phyloP scores from a whole-genome alignment of 306 rosid species.

The Cucurbita pepo region DNA sequence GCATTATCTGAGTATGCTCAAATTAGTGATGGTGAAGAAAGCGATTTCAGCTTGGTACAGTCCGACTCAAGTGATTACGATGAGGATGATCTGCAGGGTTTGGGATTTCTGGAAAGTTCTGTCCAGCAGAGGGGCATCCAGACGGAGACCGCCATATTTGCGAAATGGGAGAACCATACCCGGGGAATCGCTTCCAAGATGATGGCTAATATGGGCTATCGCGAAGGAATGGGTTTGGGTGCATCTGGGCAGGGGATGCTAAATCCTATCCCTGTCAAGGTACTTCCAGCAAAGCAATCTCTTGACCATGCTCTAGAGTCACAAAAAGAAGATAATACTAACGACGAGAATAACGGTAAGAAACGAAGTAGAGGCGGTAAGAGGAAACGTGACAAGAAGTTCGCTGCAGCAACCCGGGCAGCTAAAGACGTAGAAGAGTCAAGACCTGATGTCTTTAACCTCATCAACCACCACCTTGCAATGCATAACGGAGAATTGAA shows the following conservation, averaged over 20 bases:
- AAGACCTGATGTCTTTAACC: slow-evolving; percentile 49
- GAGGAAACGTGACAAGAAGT: slow-evolving; percentile 78
- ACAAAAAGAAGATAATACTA: slow-evolving; percentile 22
- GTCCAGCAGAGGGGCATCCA: slow-evolving; percentile 59
- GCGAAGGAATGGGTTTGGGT: slow-evolving; percentile 85
- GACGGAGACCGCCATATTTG: slow-evolving; percentile 70
- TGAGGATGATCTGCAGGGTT: slow-evolving; percentile 43
- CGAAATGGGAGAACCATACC: slow-evolving; percentile 95
- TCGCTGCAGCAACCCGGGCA: slow-evolving; percentile 41
- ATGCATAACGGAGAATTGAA: slow-evolving; percentile 34
- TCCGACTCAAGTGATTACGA: slow-evolving; percentile 57
- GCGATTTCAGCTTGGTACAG: slow-evolving; percentile 40
- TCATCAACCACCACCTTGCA: slow-evolving; percentile 71
- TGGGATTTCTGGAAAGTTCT: slow-evolving; percentile 73
- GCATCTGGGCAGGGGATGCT: slow-evolving; percentile 79
- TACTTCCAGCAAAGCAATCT: slow-evolving; percentile 79
- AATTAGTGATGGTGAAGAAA: slow-evolving; percentile 30
- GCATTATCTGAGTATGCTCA: slow-evolving; percentile 56
- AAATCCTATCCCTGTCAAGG: slow-evolving; percentile 59
- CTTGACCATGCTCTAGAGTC: slow-evolving; percentile 66
- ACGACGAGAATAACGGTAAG: slow-evolving; percentile 27
- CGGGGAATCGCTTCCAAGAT: slow-evolving; percentile 90
- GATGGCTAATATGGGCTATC: slow-evolving; percentile 95
- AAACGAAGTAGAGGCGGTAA: slow-evolving; percentile 84
- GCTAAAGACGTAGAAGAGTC: slow-evolving; percentile 52